Evolutionary conservation across 768 basidiomycete genomes (phyloP).

Genomic region (Calocera cornea): DNA sequence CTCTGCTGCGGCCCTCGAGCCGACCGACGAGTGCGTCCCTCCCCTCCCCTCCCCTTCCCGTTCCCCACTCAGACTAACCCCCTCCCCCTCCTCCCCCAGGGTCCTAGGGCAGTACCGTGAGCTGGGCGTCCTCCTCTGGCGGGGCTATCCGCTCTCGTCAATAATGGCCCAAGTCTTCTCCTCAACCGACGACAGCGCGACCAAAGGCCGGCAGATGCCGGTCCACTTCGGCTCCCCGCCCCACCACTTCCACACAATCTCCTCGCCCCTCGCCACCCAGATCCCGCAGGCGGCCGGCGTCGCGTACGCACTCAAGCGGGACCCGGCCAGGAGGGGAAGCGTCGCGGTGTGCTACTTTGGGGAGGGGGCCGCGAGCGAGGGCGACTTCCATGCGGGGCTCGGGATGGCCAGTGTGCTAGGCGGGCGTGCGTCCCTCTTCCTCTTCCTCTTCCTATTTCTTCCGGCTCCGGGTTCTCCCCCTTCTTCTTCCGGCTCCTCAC

Average conservation of each 20-base stretch:
- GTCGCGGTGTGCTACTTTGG: conserved; percentile 86
- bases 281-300: conserved; percentile 92
- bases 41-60: not conserved
- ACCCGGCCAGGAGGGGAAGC: conserved; percentile 50
- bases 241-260: conserved; percentile 87
- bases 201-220: conserved; percentile 88
- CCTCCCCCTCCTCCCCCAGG: conserved; percentile 26
- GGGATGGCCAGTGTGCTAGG: conserved; percentile 30
- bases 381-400: conserved; percentile 83
- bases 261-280: conserved; percentile 85
- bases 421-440: conserved; percentile 17
- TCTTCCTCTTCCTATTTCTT: not conserved
- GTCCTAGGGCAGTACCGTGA: conserved; percentile 91
- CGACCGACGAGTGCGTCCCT: conserved; percentile 65
- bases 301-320: conserved; percentile 73
- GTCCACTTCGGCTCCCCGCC: conserved; percentile 78
- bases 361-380: conserved; percentile 84
- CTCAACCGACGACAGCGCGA: conserved; percentile 61
- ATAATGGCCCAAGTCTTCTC: conserved; percentile 89
- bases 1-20: conserved; percentile 69
- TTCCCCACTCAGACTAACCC: too few species aligned
- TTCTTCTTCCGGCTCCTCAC: conserved; percentile 22
- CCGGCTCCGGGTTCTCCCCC: conserved; percentile 23
- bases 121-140: conserved; percentile 81
- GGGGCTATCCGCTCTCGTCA: conserved; percentile 64